Conservation (phyloP, 805 yeast genomes). For the Yueomyces sinensis region DNA sequence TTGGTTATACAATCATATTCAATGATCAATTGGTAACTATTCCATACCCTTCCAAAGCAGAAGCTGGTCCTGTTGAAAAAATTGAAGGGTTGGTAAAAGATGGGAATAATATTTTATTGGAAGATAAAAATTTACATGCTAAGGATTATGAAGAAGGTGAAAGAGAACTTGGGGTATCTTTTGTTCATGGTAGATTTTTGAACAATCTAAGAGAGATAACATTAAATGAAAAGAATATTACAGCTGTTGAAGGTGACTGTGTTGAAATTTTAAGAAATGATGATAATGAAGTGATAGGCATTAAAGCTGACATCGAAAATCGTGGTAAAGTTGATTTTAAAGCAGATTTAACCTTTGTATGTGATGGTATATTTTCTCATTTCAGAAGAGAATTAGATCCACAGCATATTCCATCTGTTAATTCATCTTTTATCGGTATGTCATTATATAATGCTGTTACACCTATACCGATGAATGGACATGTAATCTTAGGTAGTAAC, state of each 20-base stretch:
- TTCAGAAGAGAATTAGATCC: conserved; percentile 63
- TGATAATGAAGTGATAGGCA: conserved; percentile 53
- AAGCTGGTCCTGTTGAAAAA: conserved; percentile 31
- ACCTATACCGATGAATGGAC: conserved; percentile 71
- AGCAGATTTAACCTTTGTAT: conserved; percentile 58
- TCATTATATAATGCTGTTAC: conserved; percentile 57
- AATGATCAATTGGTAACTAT: conserved; percentile 45
- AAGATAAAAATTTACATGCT: conserved; percentile 34
- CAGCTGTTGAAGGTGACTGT: conserved; percentile 76
- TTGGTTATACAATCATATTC: conserved; percentile 72
- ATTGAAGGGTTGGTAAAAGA: conserved; percentile 42
- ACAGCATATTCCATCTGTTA: conserved; percentile 49
- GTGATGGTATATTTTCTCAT: conserved; percentile 92
- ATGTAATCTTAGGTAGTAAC: conserved; percentile 67
- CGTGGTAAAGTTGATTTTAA: conserved; percentile 31
- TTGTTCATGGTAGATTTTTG: conserved; percentile 87
- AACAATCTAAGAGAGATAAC: conserved; percentile 62
- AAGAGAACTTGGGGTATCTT: conserved; percentile 61
- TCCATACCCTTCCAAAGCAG: conserved; percentile 58
- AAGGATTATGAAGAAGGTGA: conserved; percentile 47
- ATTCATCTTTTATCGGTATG: conserved; percentile 81
- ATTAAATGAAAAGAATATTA: conserved; percentile 54
- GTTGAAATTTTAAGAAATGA: conserved; percentile 45
- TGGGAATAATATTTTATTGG: conserved; percentile 43
- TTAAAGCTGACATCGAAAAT: conserved; percentile 41